phyloP scores from a whole-genome alignment of 2,329 filamentous ascomycete genomes.

The Aureobasidium uvarum region DNA sequence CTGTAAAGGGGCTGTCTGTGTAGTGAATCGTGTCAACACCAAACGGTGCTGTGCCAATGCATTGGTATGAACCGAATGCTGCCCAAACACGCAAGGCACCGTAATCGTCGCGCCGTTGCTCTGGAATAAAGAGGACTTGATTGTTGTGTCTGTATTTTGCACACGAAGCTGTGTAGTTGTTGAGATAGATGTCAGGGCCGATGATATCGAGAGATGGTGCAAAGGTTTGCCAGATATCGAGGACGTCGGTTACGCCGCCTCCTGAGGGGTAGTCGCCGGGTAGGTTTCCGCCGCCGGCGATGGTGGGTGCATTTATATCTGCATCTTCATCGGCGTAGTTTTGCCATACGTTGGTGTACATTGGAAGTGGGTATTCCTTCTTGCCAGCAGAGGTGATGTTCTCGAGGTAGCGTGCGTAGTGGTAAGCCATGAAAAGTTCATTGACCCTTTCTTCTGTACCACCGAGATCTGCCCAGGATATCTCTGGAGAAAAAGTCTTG shows the following conservation, averaged over 20 bases:
- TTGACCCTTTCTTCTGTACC: conserved; percentile 39
- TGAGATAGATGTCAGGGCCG: conserved; percentile 51
- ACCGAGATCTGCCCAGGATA: conserved; percentile 45
- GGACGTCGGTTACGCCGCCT: conserved; percentile 44
- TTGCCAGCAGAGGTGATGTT: conserved; percentile 46
- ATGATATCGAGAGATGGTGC: conserved; percentile 49
- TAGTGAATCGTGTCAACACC: conserved; percentile 46
- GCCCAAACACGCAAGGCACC: conserved; percentile 47
- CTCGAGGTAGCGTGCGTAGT: conserved; percentile 46
- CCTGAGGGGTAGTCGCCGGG: conserved; percentile 52
- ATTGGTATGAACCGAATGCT: conserved; percentile 44
- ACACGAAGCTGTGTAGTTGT: conserved; percentile 49
- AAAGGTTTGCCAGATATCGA: conserved; percentile 49
- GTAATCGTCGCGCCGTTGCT: conserved; percentile 52
- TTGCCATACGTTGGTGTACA: conserved; percentile 51
- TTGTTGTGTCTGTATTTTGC: conserved; percentile 45
- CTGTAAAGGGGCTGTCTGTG: conserved; percentile 38
- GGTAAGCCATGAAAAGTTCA: conserved; percentile 52
- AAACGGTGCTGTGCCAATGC: conserved; percentile 45
- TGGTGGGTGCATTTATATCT: conserved; percentile 39
- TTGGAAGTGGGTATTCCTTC: conserved; percentile 43
- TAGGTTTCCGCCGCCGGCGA: conserved; percentile 46
- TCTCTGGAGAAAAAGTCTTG: conserved; percentile 20
- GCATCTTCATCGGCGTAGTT: conserved; percentile 42
- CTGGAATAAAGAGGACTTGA: conserved; percentile 53